Base-by-base conservation (phyloP, 257 asterid species). In the Ocimum tenuiflorum region DNA sequence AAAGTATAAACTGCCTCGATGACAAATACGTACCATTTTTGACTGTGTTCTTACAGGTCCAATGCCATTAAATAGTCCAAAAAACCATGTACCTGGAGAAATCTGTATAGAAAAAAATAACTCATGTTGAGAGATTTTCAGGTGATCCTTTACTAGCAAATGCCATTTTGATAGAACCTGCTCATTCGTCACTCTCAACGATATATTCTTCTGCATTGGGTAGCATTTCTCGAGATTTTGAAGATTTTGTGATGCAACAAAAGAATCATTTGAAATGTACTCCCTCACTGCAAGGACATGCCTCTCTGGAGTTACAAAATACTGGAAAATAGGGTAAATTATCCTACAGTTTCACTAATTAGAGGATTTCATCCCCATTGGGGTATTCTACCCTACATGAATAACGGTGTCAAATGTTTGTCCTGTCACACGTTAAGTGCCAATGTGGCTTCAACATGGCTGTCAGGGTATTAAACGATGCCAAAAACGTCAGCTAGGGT, bases 31-130 rank as follows among this genome's bases (percentile, higher is more conserved):
- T 88, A 94, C 97, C 99, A 94, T 94, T 82, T 94, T 90, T 10
- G 96, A 86, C 62, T 88, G 99, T 51, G 99, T 94, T 71, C 99
- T 77, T 53, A 79, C 54, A 20, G 99, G 79, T 47, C 99, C 97
- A 7, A 90, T 81, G 80, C 99, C 99, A 31, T 94, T 90, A 72
- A 86, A 94, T 49, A 94, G 65, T 72, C 99, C 99, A 65, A 94
- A 67, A 78, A 85, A 94, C 99, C 96, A 94, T 52, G 75, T 71
- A 70, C 97, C 99, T 41, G 96, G 83, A 78, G 86, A 79, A 75
- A 94, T 90, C 99, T 94, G 91, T 31, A 71, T 11, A 73, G 47
- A 51, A 80, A 52, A n/a, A n/a, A 54, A 22, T 15, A n/a, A n/a
- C 47, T 68, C 33, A 55, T 49, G 19, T 46, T 11, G 38, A 42